Evolutionary conservation across 345 rosid species (phyloP).

Genomic region (Melaleuca alternifolia): DNA sequence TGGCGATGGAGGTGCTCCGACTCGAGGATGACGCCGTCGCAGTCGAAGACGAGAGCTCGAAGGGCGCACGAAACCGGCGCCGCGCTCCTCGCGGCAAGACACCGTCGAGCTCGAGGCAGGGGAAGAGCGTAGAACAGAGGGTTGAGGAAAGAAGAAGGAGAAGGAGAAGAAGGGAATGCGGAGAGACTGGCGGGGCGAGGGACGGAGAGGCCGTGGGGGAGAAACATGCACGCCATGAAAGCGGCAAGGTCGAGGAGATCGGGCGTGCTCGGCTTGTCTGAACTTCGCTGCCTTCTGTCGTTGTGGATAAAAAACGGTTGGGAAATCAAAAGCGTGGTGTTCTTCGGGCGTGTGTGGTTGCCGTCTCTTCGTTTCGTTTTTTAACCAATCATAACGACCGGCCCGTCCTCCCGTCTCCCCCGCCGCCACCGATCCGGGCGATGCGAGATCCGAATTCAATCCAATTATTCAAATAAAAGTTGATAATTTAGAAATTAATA

Average conservation of each 20-base stretch:
- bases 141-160: not conserved
- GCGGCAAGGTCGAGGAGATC: not conserved
- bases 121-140: not conserved
- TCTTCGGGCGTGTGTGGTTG: not conserved
- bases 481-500: too few relatives aligned
- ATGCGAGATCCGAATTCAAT: not conserved
- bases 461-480: not conserved
- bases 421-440: not conserved
- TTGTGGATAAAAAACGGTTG: not conserved
- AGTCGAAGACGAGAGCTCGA: slow-evolving; percentile 76
- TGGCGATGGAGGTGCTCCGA: slow-evolving; percentile 90
- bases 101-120: not conserved
- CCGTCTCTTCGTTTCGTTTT: not conserved
- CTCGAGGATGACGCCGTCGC: slow-evolving; percentile 90
- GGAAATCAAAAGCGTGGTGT: not conserved
- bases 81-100: not conserved
- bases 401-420: too few relatives aligned
- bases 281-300: not conserved
- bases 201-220: not conserved
- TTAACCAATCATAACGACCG: not conserved
- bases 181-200: not conserved
- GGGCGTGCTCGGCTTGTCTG: not conserved
- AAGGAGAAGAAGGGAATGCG: not conserved
- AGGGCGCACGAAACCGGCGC: slow-evolving; percentile 30
- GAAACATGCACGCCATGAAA: not conserved